Percentiles rank a stretch among this genome's conserved stretches.
Conservation (phyloP, 1,139 yeast species). For the Pichia sp. region DNA sequence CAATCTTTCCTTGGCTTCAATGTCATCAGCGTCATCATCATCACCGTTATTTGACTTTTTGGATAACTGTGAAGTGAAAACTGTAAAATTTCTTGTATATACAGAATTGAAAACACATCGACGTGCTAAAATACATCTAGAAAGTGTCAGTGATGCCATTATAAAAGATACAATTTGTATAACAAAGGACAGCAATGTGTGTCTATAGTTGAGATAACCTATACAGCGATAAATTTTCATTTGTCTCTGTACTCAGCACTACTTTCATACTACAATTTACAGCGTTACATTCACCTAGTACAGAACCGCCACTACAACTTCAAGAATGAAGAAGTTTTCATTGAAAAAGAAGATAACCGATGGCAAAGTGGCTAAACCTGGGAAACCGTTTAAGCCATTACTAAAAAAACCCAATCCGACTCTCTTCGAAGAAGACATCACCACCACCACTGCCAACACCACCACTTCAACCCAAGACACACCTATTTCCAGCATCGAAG, state of each 20-base stretch:
- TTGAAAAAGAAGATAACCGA: constrained; percentile 19
- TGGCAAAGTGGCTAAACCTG: not conserved
- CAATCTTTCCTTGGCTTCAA: constrained; percentile 13
- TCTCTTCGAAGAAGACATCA: not conserved
- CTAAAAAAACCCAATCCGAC: not conserved
- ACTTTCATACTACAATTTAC: not conserved
- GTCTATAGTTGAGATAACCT: not conserved
- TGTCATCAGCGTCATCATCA: constrained; percentile 7
- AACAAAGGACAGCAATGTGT: not conserved
- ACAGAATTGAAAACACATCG: not conserved
- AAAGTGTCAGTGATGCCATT: not conserved
- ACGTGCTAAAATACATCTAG: not conserved
- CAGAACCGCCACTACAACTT: not conserved
- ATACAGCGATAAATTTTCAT: not conserved
- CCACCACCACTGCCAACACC: not conserved
- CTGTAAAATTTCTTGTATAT: not conserved
- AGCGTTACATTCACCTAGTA: not conserved
- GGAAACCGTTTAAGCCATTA: no score
- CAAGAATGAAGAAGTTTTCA: constrained; percentile 25
- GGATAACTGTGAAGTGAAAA: not conserved
- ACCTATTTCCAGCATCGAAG: not conserved
- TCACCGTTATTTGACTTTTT: constrained; percentile 1
- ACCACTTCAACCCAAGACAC: not conserved
- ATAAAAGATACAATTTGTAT: not conserved
- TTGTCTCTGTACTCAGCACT: not conserved